These are phyloP conservation scores for Silene noctiflora DNA, from an alignment of 179 eudicot genomes.

Conservation along the genomic window DNA sequence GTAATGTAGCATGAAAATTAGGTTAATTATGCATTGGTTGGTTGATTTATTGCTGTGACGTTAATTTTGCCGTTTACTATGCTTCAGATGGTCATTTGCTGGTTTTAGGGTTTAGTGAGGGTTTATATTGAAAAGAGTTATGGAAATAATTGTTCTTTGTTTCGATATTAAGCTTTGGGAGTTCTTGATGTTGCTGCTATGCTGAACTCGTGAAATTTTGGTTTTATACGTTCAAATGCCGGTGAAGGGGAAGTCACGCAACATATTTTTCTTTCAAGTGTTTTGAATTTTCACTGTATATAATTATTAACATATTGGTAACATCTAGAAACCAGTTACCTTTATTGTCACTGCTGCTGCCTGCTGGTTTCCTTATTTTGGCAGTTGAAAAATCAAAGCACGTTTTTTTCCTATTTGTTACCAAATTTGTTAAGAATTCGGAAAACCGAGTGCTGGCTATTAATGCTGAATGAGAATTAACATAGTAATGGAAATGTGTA, in stretches of 20 bases:
- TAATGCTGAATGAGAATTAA: not conserved
- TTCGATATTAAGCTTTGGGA: not conserved
- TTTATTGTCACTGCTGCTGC: not conserved
- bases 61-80: too few species aligned
- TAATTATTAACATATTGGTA: not conserved
- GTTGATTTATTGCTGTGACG: too few species aligned
- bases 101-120: conserved; percentile 2
- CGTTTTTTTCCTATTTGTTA: not conserved
- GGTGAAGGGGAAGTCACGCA: not conserved
- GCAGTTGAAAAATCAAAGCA: not conserved
- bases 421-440: not conserved
- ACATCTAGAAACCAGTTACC: not conserved
- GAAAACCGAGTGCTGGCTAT: not conserved
- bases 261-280: not conserved
- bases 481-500: not conserved
- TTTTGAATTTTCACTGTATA: not conserved
- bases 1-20: not conserved
- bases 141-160: not conserved
- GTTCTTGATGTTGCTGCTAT: not conserved
- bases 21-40: not conserved
- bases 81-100: too few species aligned
- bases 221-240: not conserved
- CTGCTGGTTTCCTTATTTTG: not conserved
- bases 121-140: conserved; percentile 2
- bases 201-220: not conserved